phyloP scores from a whole-genome alignment of 2,329 filamentous ascomycete genomes.

The Immersiporthe knoxdaviesiana region DNA sequence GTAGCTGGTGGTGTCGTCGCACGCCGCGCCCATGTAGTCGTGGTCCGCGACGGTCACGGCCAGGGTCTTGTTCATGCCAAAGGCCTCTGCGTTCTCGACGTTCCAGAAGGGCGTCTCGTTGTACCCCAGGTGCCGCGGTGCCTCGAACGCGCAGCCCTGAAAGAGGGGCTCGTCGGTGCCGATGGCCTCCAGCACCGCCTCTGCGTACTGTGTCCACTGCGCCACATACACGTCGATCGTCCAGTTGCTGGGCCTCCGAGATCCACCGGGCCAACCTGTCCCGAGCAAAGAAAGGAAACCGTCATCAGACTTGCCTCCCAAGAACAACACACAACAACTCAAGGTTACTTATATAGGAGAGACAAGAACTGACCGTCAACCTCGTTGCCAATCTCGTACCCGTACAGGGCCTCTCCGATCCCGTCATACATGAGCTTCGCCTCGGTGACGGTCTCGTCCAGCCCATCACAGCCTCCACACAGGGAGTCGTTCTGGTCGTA shows the following conservation, averaged over 20 bases:
- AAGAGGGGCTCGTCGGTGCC: slow-evolving; percentile 16
- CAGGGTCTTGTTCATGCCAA: slow-evolving; percentile 5
- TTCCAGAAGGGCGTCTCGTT: slow-evolving; percentile 17
- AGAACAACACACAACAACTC: background rate
- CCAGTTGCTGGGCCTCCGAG: slow-evolving; percentile 5
- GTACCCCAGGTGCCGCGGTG: slow-evolving; percentile 13
- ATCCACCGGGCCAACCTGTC: slow-evolving; percentile 18
- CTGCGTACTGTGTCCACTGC: slow-evolving; percentile 18
- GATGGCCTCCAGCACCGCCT: slow-evolving; percentile 4
- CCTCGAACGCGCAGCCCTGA: slow-evolving; percentile 20
- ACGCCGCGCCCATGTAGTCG: slow-evolving; percentile 18
- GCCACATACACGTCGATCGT: slow-evolving; percentile 17
- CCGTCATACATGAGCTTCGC: slow-evolving; percentile 13
- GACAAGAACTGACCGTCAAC: slow-evolving; percentile 10
- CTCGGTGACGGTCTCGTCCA: slow-evolving; percentile 12
- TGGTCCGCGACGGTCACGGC: background rate
- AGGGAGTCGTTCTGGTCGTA: slow-evolving; percentile 7
- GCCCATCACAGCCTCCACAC: background rate
- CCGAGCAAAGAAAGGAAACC: no score
- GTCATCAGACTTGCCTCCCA: no score
- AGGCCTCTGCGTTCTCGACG: slow-evolving; percentile 9
- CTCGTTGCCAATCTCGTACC: slow-evolving; percentile 19
- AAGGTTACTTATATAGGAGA: no score
- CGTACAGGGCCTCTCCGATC: slow-evolving; percentile 13
- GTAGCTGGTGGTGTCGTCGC: slow-evolving; percentile 12